Evolutionary conservation across 73 alveolate genomes (phyloP), one percentile per base, ranked within the genome.

Genomic region (Paramecium octaurelia): DNA sequence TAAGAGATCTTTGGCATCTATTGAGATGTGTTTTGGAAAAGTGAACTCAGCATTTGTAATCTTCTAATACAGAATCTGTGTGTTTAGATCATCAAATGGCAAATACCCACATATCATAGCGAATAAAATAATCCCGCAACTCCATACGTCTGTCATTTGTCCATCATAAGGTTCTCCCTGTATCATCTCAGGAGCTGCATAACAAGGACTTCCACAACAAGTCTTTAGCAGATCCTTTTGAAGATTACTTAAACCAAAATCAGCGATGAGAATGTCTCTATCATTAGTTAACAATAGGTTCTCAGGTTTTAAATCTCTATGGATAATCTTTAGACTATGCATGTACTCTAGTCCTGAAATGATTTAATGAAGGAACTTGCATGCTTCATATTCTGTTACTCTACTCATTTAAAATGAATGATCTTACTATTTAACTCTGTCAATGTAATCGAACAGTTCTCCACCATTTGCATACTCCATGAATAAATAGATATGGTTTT

Each of bases 141-240:
- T 92, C 98, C 98, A 95, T 60, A 95, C 59, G 77, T 95, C 98
- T 60, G 95, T 86, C 71, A 89, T 86, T 75, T 92, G 68, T 14
- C 98, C 98, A 60, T 93, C 70, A 86, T 95, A 95, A 60, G 95
- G 93, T 76, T 95, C 87, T n/a, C 96, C 96, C 44, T 93, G 83
- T 38, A 98, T 97, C 99, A 98, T 98, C 85, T 98, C 99, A 9
- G 99, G 99, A 4, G 99, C 99, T 4, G 99, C 99, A 92, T 98
- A 98, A 93, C 99, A 98, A 12, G 99, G 99, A 93, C 98, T 92
- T 0, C 99, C 99, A 89, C 99, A 97, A 3, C 97, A 94, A 6
- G 98, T 95, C 50, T 83, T 23, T 4, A 83, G 54, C 6, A 58
- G 3, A 36, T 92, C 95, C 42, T 92, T 43, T 70, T 77, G 29